phyloP scores from a whole-genome alignment of 163 green algal species.

The Chlamydomonas reinhardtii region DNA sequence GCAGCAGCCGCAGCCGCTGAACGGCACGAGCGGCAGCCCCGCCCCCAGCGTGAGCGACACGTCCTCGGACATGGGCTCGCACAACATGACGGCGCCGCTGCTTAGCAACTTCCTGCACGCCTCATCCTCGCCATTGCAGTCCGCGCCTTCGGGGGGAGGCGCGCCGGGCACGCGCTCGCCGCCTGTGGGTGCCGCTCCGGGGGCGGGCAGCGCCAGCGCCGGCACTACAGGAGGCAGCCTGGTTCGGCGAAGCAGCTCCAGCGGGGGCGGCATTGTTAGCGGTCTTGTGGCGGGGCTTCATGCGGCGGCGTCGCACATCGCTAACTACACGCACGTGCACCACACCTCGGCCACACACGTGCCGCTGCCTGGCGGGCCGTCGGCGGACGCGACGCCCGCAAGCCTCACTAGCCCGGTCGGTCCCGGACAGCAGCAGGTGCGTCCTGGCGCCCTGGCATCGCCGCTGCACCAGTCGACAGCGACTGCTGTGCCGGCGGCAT shows the following conservation, averaged over 20 bases:
- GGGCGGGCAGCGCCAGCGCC: no score
- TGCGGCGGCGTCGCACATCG: not conserved
- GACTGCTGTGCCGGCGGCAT: no score
- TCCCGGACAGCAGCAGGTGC: no score
- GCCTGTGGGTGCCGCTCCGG: not conserved
- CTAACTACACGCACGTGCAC: not conserved
- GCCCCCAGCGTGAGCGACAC: constrained; percentile 19
- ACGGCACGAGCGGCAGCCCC: constrained; percentile 9
- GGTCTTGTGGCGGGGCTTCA: not conserved
- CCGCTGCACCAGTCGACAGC: no score
- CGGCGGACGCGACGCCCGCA: no score
- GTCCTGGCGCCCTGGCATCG: no score
- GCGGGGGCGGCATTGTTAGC: not conserved
- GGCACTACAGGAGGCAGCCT: not conserved
- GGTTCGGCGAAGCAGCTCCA: not conserved
- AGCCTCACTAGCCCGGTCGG: no score
- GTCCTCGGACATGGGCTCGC: not conserved
- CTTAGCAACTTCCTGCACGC: constrained; percentile 37
- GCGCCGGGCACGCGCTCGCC: not conserved
- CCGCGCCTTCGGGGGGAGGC: no score
- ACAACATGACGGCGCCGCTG: constrained; percentile 33
- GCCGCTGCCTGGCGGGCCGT: no score
- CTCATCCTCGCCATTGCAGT: constrained; percentile 9
- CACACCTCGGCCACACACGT: no score
- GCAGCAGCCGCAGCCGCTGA: not conserved